Conservation (phyloP, 2,329 filamentous ascomycete species). For the Cercospora zeae-maydis region DNA sequence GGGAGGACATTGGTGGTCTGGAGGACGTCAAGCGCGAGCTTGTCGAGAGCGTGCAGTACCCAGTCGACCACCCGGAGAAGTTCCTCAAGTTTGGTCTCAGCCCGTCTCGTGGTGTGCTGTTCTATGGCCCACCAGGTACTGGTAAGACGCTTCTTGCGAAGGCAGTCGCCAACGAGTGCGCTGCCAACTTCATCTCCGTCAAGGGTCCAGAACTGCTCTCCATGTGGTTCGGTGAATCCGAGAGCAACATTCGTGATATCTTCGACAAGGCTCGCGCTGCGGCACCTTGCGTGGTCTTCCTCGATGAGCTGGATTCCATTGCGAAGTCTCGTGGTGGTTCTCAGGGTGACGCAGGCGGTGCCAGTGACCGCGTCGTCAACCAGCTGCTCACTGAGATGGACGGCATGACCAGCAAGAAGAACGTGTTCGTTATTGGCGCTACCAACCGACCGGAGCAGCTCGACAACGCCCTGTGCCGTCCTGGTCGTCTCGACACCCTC, state of each 20-base stretch:
- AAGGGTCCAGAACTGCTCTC: conserved; percentile 97
- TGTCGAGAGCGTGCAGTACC: conserved; percentile 98
- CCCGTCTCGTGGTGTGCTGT: conserved; percentile 94
- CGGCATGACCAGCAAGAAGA: conserved; percentile 99
- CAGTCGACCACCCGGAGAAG: conserved; percentile 98
- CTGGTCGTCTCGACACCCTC: conserved; percentile 95
- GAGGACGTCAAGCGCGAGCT: conserved; percentile 99
- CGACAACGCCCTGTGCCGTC: conserved; percentile 95
- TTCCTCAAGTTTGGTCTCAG: conserved; percentile 99
- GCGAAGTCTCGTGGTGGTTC: conserved; percentile 99
- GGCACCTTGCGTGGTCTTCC: conserved; percentile 96
- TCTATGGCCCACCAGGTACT: conserved; percentile 98
- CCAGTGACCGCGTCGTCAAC: conserved; percentile 98
- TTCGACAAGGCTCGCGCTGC: conserved; percentile 99
- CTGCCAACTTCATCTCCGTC: conserved; percentile 99
- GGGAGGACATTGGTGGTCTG: conserved; percentile 99
- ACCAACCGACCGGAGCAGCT: conserved; percentile 99
- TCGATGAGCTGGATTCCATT: conserved; percentile 97
- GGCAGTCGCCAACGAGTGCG: conserved; percentile 97
- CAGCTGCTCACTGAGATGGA: conserved; percentile 99
- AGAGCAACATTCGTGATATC: conserved; percentile 99
- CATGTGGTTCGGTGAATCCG: conserved; percentile 99
- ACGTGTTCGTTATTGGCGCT: conserved; percentile 98
- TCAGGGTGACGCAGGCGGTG: conserved; percentile 91
- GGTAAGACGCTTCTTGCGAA: conserved; percentile 99